Conservation (phyloP, 768 basidiomycete genomes). For the Suillus weaverae region DNA sequence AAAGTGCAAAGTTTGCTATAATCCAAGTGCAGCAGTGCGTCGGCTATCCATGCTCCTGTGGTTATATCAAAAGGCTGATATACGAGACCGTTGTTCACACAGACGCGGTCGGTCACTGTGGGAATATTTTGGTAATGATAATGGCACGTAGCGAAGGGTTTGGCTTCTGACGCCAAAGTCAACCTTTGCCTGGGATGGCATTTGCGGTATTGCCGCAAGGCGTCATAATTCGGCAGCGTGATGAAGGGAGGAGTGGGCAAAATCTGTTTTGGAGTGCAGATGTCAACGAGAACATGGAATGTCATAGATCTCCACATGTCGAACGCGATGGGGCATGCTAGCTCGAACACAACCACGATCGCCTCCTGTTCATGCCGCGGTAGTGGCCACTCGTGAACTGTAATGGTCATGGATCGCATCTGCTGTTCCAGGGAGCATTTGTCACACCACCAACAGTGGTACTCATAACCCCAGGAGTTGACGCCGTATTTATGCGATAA, state of each 20-base stretch:
- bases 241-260: slow-evolving; percentile 13
- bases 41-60: slow-evolving; percentile 14
- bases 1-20: slow-evolving; percentile 30
- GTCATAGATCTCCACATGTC: slow-evolving; percentile 46
- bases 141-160: slow-evolving; percentile 22
- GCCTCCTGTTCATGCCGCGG: slow-evolving; percentile 28
- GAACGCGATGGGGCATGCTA: slow-evolving; percentile 40
- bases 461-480: background rate
- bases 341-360: slow-evolving; percentile 42
- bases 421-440: slow-evolving; percentile 30
- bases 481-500: background rate
- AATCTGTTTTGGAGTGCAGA: slow-evolving; percentile 26
- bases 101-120: slow-evolving; percentile 13
- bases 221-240: slow-evolving; percentile 14
- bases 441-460: slow-evolving; percentile 14
- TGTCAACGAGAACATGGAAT: slow-evolving; percentile 37
- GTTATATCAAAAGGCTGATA: slow-evolving; percentile 33
- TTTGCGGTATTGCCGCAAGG: slow-evolving; percentile 15
- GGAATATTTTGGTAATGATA: slow-evolving; percentile 19
- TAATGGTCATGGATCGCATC: slow-evolving; percentile 29
- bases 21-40: slow-evolving; percentile 10
- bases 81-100: slow-evolving; percentile 36
- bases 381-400: slow-evolving; percentile 48
- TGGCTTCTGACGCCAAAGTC: slow-evolving; percentile 23
- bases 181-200: slow-evolving; percentile 21